These are phyloP conservation scores for Aspergillus amoenus DNA, from an alignment of 2,329 filamentous ascomycete species.

Conservation along the genomic window DNA sequence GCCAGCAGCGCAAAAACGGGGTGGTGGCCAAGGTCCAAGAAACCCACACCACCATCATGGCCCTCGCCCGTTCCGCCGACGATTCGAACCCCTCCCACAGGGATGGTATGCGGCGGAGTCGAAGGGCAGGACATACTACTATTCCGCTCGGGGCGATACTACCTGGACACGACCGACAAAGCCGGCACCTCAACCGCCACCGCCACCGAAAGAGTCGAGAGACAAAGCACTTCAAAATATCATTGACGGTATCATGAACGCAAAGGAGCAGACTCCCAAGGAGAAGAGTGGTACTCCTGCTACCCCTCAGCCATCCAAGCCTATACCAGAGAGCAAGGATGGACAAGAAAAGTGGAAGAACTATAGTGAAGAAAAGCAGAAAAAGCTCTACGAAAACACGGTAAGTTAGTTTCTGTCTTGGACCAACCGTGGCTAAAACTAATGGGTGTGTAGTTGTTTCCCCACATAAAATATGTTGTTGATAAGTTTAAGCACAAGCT, in stretches of 20 bases:
- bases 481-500: slow-evolving; percentile 86
- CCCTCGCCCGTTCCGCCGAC: slow-evolving; percentile 56
- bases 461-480: slow-evolving; percentile 79
- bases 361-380: slow-evolving; percentile 73
- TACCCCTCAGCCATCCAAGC: slow-evolving; percentile 63
- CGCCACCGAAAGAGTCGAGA: slow-evolving; percentile 67
- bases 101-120: slow-evolving; percentile 83
- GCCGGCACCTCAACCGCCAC: slow-evolving; percentile 63
- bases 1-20: slow-evolving; percentile 47
- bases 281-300: slow-evolving; percentile 57
- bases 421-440: not conserved
- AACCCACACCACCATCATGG: slow-evolving; percentile 58
- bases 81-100: slow-evolving; percentile 64
- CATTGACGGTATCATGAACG: slow-evolving; percentile 78
- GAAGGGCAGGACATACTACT: slow-evolving; percentile 79
- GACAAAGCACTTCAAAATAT: slow-evolving; percentile 79
- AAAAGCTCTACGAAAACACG: slow-evolving; percentile 92
- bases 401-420: slow-evolving; percentile 52
- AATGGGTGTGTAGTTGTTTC: slow-evolving; percentile 63
- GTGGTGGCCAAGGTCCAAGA: slow-evolving; percentile 59
- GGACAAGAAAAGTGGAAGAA: slow-evolving; percentile 51
- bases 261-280: slow-evolving; percentile 57
- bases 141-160: slow-evolving; percentile 72
- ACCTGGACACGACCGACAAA: slow-evolving; percentile 79
- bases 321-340: slow-evolving; percentile 50